phyloP scores from a whole-genome alignment of 768 basidiomycete species.

The Polyporus arcularius region DNA sequence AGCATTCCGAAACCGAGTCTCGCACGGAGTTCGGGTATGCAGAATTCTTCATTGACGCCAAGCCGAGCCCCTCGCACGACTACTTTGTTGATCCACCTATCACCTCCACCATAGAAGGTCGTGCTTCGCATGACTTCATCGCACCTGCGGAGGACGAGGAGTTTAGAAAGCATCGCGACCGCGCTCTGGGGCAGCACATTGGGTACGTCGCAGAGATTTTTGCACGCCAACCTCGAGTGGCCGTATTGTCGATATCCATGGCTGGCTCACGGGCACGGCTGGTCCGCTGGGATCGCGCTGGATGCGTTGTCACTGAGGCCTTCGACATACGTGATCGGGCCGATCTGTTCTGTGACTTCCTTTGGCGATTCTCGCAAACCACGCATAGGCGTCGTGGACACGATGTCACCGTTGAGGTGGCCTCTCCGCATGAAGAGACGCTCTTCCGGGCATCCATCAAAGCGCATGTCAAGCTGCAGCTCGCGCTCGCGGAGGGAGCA shows the following conservation, averaged over 20 bases:
- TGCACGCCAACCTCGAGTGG: slow-evolving; percentile 30
- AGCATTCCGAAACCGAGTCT: background rate
- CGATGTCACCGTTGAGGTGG: slow-evolving; percentile 10
- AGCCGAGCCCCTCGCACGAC: background rate
- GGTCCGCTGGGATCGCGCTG: slow-evolving; percentile 35
- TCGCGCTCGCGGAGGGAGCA: too few species aligned
- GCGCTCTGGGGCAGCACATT: background rate
- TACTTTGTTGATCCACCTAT: slow-evolving; percentile 10
- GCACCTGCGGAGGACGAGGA: background rate
- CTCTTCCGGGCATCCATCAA: background rate
- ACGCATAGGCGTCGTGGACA: slow-evolving; percentile 24
- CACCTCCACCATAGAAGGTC: background rate
- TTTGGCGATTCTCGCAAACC: slow-evolving; percentile 27
- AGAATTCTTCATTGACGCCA: slow-evolving; percentile 14
- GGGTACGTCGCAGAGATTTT: slow-evolving; percentile 1
- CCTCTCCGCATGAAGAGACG: background rate
- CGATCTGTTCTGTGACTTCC: slow-evolving; percentile 28
- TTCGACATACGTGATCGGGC: slow-evolving; percentile 28
- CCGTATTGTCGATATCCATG: slow-evolving; percentile 32
- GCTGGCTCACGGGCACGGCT: slow-evolving; percentile 28
- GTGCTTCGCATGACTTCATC: background rate
- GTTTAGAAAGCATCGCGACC: background rate
- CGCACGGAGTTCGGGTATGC: slow-evolving; percentile 6
- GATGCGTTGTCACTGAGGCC: slow-evolving; percentile 28
- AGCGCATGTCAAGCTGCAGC: too few species aligned